Evolutionary conservation across 768 basidiomycete species (phyloP), one percentile per base, ranked within the genome.

Genomic region (Boletus sensibilis): DNA sequence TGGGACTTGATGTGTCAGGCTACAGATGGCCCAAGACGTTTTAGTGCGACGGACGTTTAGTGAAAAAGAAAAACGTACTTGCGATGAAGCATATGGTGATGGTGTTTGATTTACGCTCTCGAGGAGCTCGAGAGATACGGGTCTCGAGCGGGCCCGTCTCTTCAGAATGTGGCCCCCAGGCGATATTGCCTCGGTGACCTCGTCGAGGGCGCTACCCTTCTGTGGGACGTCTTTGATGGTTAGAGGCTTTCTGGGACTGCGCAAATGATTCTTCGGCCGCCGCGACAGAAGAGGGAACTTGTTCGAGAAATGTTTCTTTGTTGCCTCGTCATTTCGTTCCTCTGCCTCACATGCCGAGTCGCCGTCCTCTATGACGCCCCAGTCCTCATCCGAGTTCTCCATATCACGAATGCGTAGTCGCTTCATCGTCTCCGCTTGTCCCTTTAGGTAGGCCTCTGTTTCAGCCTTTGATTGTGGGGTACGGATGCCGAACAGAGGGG

Each of bases 141-240:
- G 89, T 50, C 88, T 78, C 27, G 87, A 83, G 12, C 87, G 83
- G 1, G 88, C 89, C 12, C 89, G 82, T 53, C 88, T 79, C 70
- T 92, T 91, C 38, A 78, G 80, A 53, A 92, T 75, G 69, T 90
- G 89, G 0, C 88, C 89, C 13, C 87, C 87, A 3, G 89, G 89
- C 0, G 88, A 91, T 55, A 90, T 77, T 1, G 83, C 84, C 58
- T 85, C 87, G 3, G 77, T 83, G 31, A 87, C 83, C 64, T 88
- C 86, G 57, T 82, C 80, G 47, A 75, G 73, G 23, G 71, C 65
- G 50, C 74, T 82, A 1, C 74, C 77, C 56, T 78, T 79, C 42
- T 72, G 72, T 18, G 72, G 70, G 16, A 72, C 57, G 21, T 62
- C 53, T 14, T 62, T 68, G 31, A 65, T 52, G 18, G 55, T 33